Base-by-base conservation (phyloP, 169 alveolate genomes). In the Cryptosporidium sp. region DNA sequence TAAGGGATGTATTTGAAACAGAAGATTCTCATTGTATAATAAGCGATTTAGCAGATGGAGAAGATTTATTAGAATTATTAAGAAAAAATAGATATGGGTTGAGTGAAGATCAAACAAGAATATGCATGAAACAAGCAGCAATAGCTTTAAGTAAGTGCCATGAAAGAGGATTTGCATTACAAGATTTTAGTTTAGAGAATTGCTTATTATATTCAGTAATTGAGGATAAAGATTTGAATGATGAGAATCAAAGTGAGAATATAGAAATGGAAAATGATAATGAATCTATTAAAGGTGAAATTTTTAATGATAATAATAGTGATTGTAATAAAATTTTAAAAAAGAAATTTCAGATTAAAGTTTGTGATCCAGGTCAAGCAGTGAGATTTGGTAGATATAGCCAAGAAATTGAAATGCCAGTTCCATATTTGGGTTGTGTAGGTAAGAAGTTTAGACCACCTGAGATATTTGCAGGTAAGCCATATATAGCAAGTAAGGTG, bases 351-450 rank as follows among this genome's bases (percentile, higher is more conserved):
- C 58, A 69, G 31, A 75, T 91, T 39, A 84, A 85, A 45, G 87
- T 91, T 8, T 91, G 93, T 62, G 93, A 91, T 60, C 93, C 93
- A 42, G 93, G 93, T 5, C 93, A 91, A 52, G 93, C 86, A 2
- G 39, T 73, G 23, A 53, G 86, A 31, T 73, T 73, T 73, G 71
- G 72, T 18, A 73, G 56, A 33, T 67, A 67, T 67, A 53, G 44
- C 33, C 60, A 4, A 4, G 48, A 53, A 23, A 35, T 73, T 16
- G 86, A 73, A 48, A 29, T 73, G 18, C 86, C 86, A 3, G 86
- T 73, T 26, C 86, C 86, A 33, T 60, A 73, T 53, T 53, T 73
- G 12, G 93, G 93, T 60, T 69, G 86, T 58, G 80, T 87, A 29
- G 93, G 93, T n/a, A 87, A 87, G 37, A 67, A 65, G 26, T 87